phyloP scores from a whole-genome alignment of 495 filamentous ascomycete genomes.

The Acidiella bohemica region DNA sequence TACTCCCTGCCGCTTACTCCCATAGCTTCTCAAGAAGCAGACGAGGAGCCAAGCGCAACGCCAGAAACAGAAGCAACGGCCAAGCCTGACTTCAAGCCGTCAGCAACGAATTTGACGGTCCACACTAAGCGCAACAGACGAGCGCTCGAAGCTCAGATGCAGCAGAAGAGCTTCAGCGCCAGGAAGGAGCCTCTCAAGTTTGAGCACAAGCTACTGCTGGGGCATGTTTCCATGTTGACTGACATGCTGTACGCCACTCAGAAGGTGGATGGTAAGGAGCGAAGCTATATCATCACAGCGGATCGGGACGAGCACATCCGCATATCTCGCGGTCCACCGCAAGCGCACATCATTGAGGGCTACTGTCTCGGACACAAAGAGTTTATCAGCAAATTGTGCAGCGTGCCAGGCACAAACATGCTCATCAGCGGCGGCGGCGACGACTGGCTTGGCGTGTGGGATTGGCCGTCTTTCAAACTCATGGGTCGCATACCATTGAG shows the following conservation, averaged over 20 bases:
- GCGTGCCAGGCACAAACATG: conserved; percentile 40
- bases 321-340: conserved; percentile 67
- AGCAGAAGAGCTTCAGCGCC: conserved; percentile 30
- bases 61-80: conserved; percentile 9
- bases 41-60: conserved; percentile 9
- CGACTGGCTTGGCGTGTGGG: conserved; percentile 62
- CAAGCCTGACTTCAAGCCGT: conserved; percentile 32
- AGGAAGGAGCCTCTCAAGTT: conserved; percentile 42
- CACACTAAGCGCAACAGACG: conserved; percentile 68
- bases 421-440: conserved; percentile 85
- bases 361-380: conserved; percentile 78
- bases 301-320: conserved; percentile 97
- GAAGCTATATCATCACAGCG: conserved; percentile 67
- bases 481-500: neutral
- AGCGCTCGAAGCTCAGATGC: conserved; percentile 59
- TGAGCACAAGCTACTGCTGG: conserved; percentile 62
- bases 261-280: conserved; percentile 20
- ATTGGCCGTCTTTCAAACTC: conserved; percentile 42
- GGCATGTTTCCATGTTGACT: conserved; percentile 88
- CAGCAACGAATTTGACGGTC: conserved; percentile 63
- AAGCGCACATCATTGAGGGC: conserved; percentile 74
- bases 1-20: conserved; percentile 70
- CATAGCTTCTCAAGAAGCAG: conserved; percentile 20
- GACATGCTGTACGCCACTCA: conserved; percentile 44
- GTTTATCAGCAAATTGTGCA: conserved; percentile 63